Evolutionary conservation across 768 basidiomycete genomes (phyloP).

Genomic region (Chalciporus pseudorubinellus): DNA sequence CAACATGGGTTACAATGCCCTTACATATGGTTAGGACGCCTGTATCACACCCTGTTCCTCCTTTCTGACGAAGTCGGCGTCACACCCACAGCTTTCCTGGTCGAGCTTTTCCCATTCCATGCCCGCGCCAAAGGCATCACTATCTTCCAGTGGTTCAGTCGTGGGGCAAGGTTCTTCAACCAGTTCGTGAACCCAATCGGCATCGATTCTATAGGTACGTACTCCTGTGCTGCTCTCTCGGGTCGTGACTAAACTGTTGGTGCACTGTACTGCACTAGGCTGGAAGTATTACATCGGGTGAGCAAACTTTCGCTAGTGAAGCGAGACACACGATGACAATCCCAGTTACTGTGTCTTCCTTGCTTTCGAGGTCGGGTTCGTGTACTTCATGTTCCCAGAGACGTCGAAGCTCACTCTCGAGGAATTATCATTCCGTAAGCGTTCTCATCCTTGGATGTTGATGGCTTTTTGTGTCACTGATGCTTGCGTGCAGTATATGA

Average conservation of each 20-base stretch:
- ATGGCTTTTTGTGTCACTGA: neutral
- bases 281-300: conserved; percentile 18
- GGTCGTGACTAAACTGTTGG: too few relatives aligned
- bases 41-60: neutral
- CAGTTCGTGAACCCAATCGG: conserved; percentile 19
- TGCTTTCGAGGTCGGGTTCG: conserved; percentile 11
- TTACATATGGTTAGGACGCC: conserved; percentile 10
- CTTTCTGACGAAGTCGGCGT: neutral
- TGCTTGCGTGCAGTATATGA: conserved; percentile 9
- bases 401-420: conserved; percentile 19
- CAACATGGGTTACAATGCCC: conserved; percentile 7
- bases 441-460: neutral
- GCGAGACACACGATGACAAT: neutral
- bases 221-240: neutral
- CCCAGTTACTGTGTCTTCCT: conserved; percentile 16
- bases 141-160: conserved; percentile 57
- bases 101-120: conserved; percentile 68
- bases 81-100: conserved; percentile 54
- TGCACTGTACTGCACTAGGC: neutral
- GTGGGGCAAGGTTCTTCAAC: conserved; percentile 27
- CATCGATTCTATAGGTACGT: conserved; percentile 8
- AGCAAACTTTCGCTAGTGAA: neutral
- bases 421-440: conserved; percentile 19
- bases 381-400: conserved; percentile 21
- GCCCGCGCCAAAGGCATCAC: conserved; percentile 60